Evolutionary conservation across 768 basidiomycete species (phyloP).

Genomic region (Rossbeevera mucosa): DNA sequence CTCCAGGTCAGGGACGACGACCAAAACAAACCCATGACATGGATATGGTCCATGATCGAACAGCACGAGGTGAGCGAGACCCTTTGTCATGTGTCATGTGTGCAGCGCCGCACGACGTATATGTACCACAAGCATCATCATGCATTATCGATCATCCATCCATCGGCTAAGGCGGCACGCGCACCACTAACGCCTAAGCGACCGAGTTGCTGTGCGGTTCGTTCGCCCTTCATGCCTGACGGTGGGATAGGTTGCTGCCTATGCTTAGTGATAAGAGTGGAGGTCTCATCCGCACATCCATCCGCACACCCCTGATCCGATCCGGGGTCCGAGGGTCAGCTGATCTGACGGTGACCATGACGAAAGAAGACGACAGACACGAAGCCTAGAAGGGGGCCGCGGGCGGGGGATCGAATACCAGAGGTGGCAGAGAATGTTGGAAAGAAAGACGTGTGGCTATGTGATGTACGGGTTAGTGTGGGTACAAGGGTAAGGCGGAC

Average conservation of each 20-base stretch:
- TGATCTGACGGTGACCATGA: background rate
- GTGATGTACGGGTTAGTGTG: background rate
- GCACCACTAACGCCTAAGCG: background rate
- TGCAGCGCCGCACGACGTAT: background rate
- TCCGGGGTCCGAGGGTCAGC: background rate
- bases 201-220: background rate
- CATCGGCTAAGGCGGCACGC: background rate
- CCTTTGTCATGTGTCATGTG: background rate
- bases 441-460: background rate
- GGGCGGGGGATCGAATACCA: background rate
- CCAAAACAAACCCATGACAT: background rate
- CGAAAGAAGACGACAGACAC: background rate
- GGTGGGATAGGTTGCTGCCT: background rate
- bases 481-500: background rate
- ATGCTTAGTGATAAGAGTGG: background rate
- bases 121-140: background rate
- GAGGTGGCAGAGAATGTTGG: background rate
- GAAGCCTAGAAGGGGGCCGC: background rate
- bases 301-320: background rate
- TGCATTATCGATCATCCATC: background rate
- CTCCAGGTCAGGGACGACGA: background rate
- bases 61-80: background rate
- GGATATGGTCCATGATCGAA: background rate
- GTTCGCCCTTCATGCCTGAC: background rate
- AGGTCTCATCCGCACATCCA: background rate